These are phyloP conservation scores for Neonectria neomacrospora DNA, from an alignment of 2,329 filamentous ascomycete species.

Conservation along the genomic window DNA sequence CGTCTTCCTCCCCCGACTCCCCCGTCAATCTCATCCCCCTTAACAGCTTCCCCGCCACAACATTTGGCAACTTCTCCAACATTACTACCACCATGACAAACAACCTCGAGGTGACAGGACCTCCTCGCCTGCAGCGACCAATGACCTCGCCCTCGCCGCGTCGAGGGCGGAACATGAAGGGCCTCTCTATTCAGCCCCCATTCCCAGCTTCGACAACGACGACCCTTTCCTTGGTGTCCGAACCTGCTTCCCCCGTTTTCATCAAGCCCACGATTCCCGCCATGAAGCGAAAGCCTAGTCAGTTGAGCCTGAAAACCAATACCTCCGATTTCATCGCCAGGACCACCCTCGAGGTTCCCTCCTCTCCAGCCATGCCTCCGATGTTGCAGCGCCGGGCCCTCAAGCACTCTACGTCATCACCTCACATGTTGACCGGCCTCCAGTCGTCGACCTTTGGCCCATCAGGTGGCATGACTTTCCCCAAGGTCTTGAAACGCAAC, in stretches of 20 bases:
- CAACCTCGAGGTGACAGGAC: constrained; percentile 57
- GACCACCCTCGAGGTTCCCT: constrained; percentile 64
- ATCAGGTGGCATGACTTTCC: constrained; percentile 71
- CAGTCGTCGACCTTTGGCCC: constrained; percentile 71
- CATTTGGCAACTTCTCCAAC: constrained; percentile 58
- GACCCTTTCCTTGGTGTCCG: constrained; percentile 65
- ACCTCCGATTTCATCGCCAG: constrained; percentile 64
- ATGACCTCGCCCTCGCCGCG: constrained; percentile 77
- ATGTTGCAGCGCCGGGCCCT: constrained; percentile 71
- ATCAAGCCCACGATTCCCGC: constrained; percentile 81
- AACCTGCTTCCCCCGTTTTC: constrained; percentile 79
- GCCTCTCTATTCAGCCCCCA: constrained; percentile 79
- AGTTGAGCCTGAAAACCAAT: constrained; percentile 80
- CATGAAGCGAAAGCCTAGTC: constrained; percentile 79
- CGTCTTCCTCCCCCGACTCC: constrained; percentile 92
- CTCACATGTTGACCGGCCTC: constrained; percentile 71
- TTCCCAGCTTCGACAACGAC: constrained; percentile 58
- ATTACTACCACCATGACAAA: constrained; percentile 47
- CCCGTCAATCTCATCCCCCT: constrained; percentile 79
- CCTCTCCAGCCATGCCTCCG: constrained; percentile 65
- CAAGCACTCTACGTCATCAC: constrained; percentile 75
- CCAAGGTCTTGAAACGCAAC: constrained; percentile 69
- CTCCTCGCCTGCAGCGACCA: constrained; percentile 61
- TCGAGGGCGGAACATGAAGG: constrained; percentile 85
- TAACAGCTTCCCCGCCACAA: constrained; percentile 73